These are phyloP conservation scores for Aspergillus leporis DNA, from an alignment of 495 filamentous ascomycete species.

Conservation along the genomic window DNA sequence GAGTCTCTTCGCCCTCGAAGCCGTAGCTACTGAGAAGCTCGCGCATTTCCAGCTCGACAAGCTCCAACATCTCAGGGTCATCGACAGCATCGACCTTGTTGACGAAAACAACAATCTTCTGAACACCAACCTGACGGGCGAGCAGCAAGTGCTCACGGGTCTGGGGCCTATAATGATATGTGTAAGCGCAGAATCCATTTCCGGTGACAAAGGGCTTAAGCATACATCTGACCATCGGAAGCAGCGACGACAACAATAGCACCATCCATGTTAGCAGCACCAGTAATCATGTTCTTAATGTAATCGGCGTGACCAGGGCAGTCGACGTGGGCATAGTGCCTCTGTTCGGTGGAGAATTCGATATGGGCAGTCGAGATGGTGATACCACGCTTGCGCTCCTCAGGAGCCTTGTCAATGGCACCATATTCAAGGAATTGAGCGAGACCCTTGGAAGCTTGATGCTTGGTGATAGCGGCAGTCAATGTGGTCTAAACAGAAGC, in stretches of 20 bases:
- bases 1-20: slow-evolving; percentile 97
- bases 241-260: slow-evolving; percentile 98
- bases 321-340: slow-evolving; percentile 99
- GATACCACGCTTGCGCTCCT: slow-evolving; percentile 99
- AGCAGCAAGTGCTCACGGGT: slow-evolving; percentile 97
- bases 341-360: slow-evolving; percentile 87
- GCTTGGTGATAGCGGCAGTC: slow-evolving; percentile 97
- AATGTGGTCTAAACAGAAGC: slow-evolving; percentile 78
- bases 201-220: background rate
- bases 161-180: slow-evolving; percentile 69
- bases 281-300: slow-evolving; percentile 99
- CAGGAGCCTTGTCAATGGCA: slow-evolving; percentile 96
- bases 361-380: slow-evolving; percentile 98
- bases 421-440: slow-evolving; percentile 95
- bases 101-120: slow-evolving; percentile 97
- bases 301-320: slow-evolving; percentile 99
- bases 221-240: slow-evolving; percentile 95
- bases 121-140: slow-evolving; percentile 95
- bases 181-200: slow-evolving; percentile 23
- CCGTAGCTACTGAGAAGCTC: slow-evolving; percentile 89
- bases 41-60: slow-evolving; percentile 99
- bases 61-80: slow-evolving; percentile 98
- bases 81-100: slow-evolving; percentile 98
- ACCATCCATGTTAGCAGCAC: slow-evolving; percentile 95
- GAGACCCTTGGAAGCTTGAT: slow-evolving; percentile 88